Base-by-base conservation (phyloP, 768 basidiomycete genomes). In the Wakefieldia striispora region DNA sequence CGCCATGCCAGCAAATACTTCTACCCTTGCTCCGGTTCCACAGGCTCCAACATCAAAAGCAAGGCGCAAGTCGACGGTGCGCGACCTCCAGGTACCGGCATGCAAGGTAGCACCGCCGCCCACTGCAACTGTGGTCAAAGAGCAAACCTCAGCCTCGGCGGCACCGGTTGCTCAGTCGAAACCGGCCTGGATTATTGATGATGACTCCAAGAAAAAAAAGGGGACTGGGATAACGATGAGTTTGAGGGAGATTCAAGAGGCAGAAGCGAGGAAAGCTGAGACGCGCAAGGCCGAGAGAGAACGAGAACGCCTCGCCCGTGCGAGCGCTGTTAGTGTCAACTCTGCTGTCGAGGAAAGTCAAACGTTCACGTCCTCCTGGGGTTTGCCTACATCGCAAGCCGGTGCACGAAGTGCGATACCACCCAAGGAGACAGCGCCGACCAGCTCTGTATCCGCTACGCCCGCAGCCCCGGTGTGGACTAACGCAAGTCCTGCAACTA, bases 241-340 rank as follows among this genome's bases (percentile, higher is more conserved):
- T 53, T 71, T 99, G 33, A 85, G 94, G 47, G 93, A 98, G 49
- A 99, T 99, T 40, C 97, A 99, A 66, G 93, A 97, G 57, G 84
- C 87, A 3, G 97, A 99, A 68, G 82, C 80, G 8, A 91, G 82
- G 70, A 86, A 84, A 60, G 76, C 80, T 2, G 93, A 91, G 59
- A 82, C 78, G 11, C 80, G 87, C 37, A 95, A 88, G 65, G 77
- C 76, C 20, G 86, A 91, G 55, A 80, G 83, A 55, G 86, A 90
- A 55, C 80, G 80, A 38, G 86, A 89, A 51, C 79, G 81, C 29
- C 69, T 74, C 11, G 74, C 78, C 42, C 83, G 83, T 37, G 70
- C 71, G 24, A 71, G 74, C 12, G 27, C 49, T 31, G 64, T 73
- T 19, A 60, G 69, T 24, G 41, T 65, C 4, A 50, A 71, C 17